Evolutionary conservation across 805 yeast genomes (phyloP).

Genomic region (Kluyveromyces siamensis): DNA sequence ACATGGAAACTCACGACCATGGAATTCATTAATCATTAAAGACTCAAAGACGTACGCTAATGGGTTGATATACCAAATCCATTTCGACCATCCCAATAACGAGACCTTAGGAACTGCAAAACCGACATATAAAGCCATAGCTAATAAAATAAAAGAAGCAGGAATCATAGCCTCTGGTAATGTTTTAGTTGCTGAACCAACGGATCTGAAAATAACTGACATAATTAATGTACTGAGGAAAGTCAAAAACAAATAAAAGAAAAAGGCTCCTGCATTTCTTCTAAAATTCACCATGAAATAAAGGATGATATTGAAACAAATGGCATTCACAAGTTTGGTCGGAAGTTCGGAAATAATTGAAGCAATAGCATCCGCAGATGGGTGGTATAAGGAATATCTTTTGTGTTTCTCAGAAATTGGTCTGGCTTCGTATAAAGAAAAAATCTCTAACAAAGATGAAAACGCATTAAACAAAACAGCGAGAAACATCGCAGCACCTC

Average conservation of each 20-base stretch:
- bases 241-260: constrained; percentile 40
- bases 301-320: constrained; percentile 40
- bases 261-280: constrained; percentile 44
- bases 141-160: constrained; percentile 40
- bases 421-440: constrained; percentile 45
- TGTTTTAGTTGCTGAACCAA: constrained; percentile 41
- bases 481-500: constrained; percentile 62
- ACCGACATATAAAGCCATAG: constrained; percentile 44
- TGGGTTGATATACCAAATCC: constrained; percentile 56
- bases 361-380: constrained; percentile 51
- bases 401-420: constrained; percentile 52
- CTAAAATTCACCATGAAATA: constrained; percentile 48
- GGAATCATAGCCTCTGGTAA: constrained; percentile 52
- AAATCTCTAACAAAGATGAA: constrained; percentile 49
- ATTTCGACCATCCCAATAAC: constrained; percentile 57
- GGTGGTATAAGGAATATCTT: constrained; percentile 47
- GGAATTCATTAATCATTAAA: constrained; percentile 49
- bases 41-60: constrained; percentile 51
- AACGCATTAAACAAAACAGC: constrained; percentile 56
- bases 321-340: constrained; percentile 35
- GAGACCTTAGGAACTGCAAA: constrained; percentile 48
- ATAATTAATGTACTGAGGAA: constrained; percentile 38
- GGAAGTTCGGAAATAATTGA: constrained; percentile 45
- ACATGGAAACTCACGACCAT: constrained; percentile 38
- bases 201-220: constrained; percentile 47